A percentile compares a stretch with the other conserved stretches of the same genome.
These are phyloP conservation scores for Clarireedia hainanense DNA, from an alignment of 2,329 filamentous ascomycete genomes.

Conservation along the genomic window DNA sequence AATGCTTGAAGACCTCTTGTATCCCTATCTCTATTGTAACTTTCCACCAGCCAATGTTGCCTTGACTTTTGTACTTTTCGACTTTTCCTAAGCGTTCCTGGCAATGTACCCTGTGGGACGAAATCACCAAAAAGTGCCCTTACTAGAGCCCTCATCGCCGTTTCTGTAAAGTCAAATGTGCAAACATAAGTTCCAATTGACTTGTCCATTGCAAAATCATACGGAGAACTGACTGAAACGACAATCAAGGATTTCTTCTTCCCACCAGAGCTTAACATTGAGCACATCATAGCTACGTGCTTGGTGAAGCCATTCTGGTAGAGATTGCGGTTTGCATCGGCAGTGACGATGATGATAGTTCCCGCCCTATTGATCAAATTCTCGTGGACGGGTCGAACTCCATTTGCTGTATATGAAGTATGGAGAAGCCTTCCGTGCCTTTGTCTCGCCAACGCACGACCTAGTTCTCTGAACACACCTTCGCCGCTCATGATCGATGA, in stretches of 20 bases:
- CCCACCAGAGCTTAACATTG: constrained; percentile 65
- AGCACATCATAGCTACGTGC: constrained; percentile 92
- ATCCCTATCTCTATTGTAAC: constrained; percentile 75
- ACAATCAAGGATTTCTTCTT: constrained; percentile 88
- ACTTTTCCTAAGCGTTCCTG: constrained; percentile 74
- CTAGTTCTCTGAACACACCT: constrained; percentile 83
- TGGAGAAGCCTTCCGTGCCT: constrained; percentile 81
- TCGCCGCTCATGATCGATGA: constrained; percentile 80
- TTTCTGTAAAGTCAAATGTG: constrained; percentile 94
- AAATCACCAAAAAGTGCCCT: constrained; percentile 76
- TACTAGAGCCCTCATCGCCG: constrained; percentile 76
- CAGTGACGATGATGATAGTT: constrained; percentile 83
- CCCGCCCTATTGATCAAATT: constrained; percentile 83
- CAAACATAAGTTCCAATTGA: constrained; percentile 88
- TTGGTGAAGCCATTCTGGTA: constrained; percentile 95
- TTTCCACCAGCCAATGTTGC: constrained; percentile 91
- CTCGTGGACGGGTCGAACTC: constrained; percentile 85
- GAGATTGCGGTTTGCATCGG: constrained; percentile 86
- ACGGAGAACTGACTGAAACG: constrained; percentile 88
- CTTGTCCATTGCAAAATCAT: constrained; percentile 91
- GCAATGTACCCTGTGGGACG: constrained; percentile 49
- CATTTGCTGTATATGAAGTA: constrained; percentile 92
- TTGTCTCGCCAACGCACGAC: constrained; percentile 77
- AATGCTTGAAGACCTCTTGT: constrained; percentile 65
- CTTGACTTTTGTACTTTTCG: constrained; percentile 83